Evolutionary conservation across 345 rosid genomes (phyloP).

Genomic region (Hibiscus syriacus): DNA sequence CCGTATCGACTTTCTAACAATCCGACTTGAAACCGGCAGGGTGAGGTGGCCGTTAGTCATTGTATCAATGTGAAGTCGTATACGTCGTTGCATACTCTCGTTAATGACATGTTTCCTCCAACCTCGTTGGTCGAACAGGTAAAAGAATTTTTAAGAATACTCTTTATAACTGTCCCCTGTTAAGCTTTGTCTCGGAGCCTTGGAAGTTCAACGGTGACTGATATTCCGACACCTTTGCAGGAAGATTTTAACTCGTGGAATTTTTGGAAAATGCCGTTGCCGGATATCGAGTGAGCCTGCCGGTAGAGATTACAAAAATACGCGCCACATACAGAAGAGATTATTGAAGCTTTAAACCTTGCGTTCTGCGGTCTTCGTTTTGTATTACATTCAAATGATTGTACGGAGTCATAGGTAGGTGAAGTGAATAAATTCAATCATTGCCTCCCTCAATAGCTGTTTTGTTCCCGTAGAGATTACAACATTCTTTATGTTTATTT

Average conservation of each 20-base stretch:
- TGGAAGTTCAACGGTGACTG: background rate
- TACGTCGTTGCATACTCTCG: conserved; percentile 82
- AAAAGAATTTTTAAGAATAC: too few species aligned
- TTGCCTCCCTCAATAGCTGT: background rate
- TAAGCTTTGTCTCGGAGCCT: conserved; percentile 4
- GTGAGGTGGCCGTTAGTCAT: conserved; percentile 86
- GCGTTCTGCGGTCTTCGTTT: background rate
- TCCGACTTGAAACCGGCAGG: conserved; percentile 31
- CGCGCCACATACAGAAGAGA: background rate
- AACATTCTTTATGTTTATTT: too few species aligned
- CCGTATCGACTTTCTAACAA: background rate
- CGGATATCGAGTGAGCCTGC: conserved; percentile 37
- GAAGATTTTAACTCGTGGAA: conserved; percentile 86
- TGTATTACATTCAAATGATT: background rate
- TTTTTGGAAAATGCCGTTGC: conserved; percentile 64
- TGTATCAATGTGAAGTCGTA: conserved; percentile 66
- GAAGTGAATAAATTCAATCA: background rate
- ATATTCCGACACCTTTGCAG: conserved; percentile 27
- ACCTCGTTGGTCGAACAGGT: conserved; percentile 80
- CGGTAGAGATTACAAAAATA: background rate
- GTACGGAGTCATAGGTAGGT: conserved; percentile 13
- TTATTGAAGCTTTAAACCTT: background rate
- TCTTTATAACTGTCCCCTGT: too few species aligned
- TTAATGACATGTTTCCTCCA: conserved; percentile 91
- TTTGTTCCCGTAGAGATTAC: too few species aligned